Evolutionary conservation across 768 basidiomycete species (phyloP), one percentile per base, ranked within the genome.

Genomic region (Russula lepida): DNA sequence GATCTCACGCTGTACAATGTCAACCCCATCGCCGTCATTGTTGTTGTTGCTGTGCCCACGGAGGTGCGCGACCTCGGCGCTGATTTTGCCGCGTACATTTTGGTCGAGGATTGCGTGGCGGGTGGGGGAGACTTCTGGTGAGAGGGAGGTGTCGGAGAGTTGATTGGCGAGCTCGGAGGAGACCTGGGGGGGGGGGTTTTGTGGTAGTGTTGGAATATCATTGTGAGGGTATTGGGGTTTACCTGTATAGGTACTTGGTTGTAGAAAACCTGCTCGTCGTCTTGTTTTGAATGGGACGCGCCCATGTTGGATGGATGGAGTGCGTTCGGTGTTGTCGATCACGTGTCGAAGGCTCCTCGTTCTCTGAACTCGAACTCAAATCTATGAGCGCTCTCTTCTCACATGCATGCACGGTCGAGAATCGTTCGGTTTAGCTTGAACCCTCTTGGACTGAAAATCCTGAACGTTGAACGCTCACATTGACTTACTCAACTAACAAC

Each of bases 91-190:
- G 39, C 84, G 85, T 60, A 94, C 81, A 64, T 84, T 85, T 23
- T 78, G 77, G 70, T 95, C 92, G 50, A 93, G 76, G 5, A 82
- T 79, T 9, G 82, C 77, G 73, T 92, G 92, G 43, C 88, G 84
- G 62, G 84, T 83, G 11, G 84, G 79, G 15, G 82, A 77, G 3
- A 84, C 82, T 51, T 78, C 78, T 11, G 85, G 74, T 1, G 84
- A 78, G 46, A 82, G 79, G 37, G 81, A 71, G 60, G 80, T 76
- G 74, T 90, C 85, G 21, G 84, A 78, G 64, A 94, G 85, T 59
- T 86, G 83, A 76, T 87, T 83, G 69, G 94, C 84, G 59, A 95
- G 83, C 71, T 87, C 83, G 50, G 82, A 82, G n/a, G 88, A 88
- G 75, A 95, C 89, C 91, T 94, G 67, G 21, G 25, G 1, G 19